Percentiles rank a stretch among this genome's conserved stretches.
Evolutionary conservation across 352 stramenopile genomes (phyloP).

Genomic region (Globisporangium camurandrum): DNA sequence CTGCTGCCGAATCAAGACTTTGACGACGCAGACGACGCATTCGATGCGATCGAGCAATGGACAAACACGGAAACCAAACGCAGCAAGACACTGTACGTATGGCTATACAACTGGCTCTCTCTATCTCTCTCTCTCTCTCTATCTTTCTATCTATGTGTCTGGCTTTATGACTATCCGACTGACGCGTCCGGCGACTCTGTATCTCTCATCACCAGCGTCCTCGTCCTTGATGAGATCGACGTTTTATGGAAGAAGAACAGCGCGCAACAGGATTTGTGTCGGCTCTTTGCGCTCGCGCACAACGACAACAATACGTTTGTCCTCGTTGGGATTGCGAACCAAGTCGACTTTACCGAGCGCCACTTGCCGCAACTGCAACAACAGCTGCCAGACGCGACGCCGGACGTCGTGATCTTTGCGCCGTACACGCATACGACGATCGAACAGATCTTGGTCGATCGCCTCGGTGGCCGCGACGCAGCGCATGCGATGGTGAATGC

Average conservation of each 20-base stretch:
- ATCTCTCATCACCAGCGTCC: slow-evolving; percentile 23
- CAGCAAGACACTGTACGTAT: slow-evolving; percentile 44
- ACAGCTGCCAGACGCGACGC: slow-evolving; percentile 40
- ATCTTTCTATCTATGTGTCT: not conserved
- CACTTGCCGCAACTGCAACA: slow-evolving; percentile 52
- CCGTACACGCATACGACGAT: slow-evolving; percentile 77
- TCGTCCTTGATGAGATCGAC: slow-evolving; percentile 83
- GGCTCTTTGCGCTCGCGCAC: slow-evolving; percentile 75
- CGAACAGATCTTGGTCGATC: slow-evolving; percentile 62
- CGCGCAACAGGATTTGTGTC: slow-evolving; percentile 60
- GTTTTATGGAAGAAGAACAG: slow-evolving; percentile 55
- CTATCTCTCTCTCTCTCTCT: not conserved
- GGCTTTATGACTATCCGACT: not conserved
- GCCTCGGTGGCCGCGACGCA: slow-evolving; percentile 37
- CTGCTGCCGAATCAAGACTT: slow-evolving; percentile 41
- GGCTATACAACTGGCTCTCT: not conserved
- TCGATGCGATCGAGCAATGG: slow-evolving; percentile 50
- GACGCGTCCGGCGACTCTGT: not conserved
- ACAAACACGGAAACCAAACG: slow-evolving; percentile 36
- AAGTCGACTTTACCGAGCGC: slow-evolving; percentile 81
- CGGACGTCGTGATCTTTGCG: slow-evolving; percentile 69
- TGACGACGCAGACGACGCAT: slow-evolving; percentile 35
- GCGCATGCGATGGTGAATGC: slow-evolving; percentile 49
- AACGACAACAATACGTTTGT: slow-evolving; percentile 50
- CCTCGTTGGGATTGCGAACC: slow-evolving; percentile 77